These are phyloP conservation scores for Phytophthora sp. DNA, from an alignment of 352 stramenopile species.

Conservation along the genomic window DNA sequence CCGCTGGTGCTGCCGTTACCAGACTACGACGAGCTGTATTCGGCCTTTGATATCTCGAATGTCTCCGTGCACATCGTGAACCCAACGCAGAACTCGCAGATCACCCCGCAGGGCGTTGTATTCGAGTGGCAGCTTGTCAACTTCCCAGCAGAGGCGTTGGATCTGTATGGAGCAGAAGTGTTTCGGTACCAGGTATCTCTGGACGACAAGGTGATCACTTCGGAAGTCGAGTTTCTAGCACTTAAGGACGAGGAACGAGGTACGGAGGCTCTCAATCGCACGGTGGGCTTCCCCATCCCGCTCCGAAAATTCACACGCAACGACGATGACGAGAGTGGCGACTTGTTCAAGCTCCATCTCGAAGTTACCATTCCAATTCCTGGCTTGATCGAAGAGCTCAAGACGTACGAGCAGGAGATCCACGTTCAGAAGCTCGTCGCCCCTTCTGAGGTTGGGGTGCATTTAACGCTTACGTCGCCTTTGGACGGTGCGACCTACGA, in stretches of 20 bases:
- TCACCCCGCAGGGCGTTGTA: slow-evolving; percentile 27
- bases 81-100: slow-evolving; percentile 25
- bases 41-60: slow-evolving; percentile 54
- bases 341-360: slow-evolving; percentile 30
- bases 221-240: slow-evolving; percentile 46
- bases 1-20: slow-evolving; percentile 48
- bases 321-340: background rate
- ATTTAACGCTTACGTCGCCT: slow-evolving; percentile 37
- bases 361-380: slow-evolving; percentile 26
- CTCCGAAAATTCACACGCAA: slow-evolving; percentile 28
- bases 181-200: slow-evolving; percentile 53
- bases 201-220: slow-evolving; percentile 40
- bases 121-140: slow-evolving; percentile 52
- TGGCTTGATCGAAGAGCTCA: slow-evolving; percentile 35
- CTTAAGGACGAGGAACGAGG: slow-evolving; percentile 3
- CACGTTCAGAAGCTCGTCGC: slow-evolving; percentile 22
- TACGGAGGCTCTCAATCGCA: slow-evolving; percentile 32
- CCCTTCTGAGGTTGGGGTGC: slow-evolving; percentile 10
- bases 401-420: slow-evolving; percentile 33
- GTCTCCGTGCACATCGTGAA: slow-evolving; percentile 44
- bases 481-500: slow-evolving; percentile 31
- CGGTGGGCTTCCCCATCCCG: slow-evolving; percentile 47
- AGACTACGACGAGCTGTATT: slow-evolving; percentile 39
- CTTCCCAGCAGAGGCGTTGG: slow-evolving; percentile 46
- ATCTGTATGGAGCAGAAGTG: slow-evolving; percentile 47